These are phyloP conservation scores for Trichocomaceae sp. DNA, from an alignment of 2,329 filamentous ascomycete species.

Conservation along the genomic window DNA sequence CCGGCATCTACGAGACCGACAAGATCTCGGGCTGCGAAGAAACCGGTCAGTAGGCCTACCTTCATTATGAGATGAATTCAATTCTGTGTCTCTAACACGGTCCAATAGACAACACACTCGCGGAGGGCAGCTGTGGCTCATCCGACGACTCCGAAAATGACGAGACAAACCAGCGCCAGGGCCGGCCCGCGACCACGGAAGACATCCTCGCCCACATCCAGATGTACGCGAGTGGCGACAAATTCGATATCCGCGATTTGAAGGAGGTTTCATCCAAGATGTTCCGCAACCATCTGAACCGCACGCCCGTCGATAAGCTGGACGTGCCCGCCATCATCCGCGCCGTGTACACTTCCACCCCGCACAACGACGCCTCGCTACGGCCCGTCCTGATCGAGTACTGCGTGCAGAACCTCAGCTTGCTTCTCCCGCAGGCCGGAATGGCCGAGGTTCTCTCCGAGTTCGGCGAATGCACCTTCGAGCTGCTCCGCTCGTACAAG, in stretches of 20 bases:
- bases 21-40: constrained; percentile 11
- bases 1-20: constrained; percentile 13
- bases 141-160: constrained; percentile 15
- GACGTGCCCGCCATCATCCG: constrained; percentile 9
- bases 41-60: not conserved
- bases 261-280: constrained; percentile 12
- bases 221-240: constrained; percentile 13
- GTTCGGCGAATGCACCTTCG: constrained; percentile 13
- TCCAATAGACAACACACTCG: not conserved
- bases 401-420: constrained; percentile 13
- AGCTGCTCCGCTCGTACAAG: constrained; percentile 13
- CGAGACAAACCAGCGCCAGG: constrained; percentile 9
- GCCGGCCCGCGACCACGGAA: constrained; percentile 11
- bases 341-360: constrained; percentile 11
- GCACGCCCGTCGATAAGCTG: constrained; percentile 10
- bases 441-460: constrained; percentile 11
- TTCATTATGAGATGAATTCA: not conserved
- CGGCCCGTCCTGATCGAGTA: constrained; percentile 13
- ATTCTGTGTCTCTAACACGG: too few relatives aligned
- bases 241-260: constrained; percentile 14
- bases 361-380: constrained; percentile 11
- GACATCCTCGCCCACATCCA: constrained; percentile 14
- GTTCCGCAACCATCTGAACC: constrained; percentile 14
- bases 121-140: constrained; percentile 5
- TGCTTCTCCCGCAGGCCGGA: constrained; percentile 3